These are phyloP conservation scores for Populus simonii DNA, from an alignment of 345 rosid species.

Conservation along the genomic window DNA sequence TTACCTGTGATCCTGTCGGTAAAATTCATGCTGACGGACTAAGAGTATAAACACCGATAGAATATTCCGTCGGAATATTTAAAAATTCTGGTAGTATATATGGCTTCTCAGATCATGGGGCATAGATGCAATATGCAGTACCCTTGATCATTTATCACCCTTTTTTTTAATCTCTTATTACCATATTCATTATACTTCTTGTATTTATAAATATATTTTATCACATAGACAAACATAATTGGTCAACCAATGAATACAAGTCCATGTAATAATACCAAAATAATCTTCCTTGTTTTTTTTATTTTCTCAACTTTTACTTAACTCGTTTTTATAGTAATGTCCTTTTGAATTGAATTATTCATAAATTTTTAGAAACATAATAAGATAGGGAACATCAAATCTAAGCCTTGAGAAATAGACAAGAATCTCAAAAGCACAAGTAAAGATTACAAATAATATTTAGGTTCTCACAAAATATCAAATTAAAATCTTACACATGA, in stretches of 20 bases:
- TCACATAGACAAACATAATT: no score
- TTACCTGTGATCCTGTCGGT: rapidly evolving
- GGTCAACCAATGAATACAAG: no score
- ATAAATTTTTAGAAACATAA: neutral
- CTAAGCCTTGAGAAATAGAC: neutral
- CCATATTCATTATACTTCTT: no score
- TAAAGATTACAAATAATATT: neutral
- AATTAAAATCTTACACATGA: neutral
- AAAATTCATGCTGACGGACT: no score
- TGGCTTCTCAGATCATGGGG: no score
- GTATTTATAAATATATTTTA: no score
- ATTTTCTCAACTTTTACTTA: neutral
- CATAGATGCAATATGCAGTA: no score
- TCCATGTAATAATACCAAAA: no score
- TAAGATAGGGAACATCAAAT: neutral
- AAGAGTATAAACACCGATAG: no score
- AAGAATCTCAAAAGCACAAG: no score
- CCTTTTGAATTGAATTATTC: neutral
- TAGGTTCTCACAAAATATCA: neutral
- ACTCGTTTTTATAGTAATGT: neutral
- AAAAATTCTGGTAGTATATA: no score
- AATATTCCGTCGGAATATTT: rapidly evolving
- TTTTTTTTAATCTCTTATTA: neutral
- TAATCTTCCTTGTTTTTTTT: neutral
- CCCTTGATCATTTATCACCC: neutral